These are phyloP conservation scores for Ambrosia trifida DNA, from an alignment of 129 eudicot species.

Conservation along the genomic window DNA sequence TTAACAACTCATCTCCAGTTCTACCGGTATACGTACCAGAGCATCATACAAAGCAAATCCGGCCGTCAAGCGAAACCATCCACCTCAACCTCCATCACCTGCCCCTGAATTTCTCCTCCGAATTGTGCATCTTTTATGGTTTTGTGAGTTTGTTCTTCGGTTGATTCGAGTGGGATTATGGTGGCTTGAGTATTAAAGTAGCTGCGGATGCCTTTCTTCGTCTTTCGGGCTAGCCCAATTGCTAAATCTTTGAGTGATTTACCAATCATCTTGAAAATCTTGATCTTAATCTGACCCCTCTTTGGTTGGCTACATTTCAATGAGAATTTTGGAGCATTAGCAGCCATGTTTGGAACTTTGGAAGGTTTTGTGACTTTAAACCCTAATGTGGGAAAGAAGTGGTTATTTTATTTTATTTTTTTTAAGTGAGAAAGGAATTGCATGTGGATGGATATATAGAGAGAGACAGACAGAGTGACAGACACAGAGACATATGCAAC, in stretches of 20 bases:
- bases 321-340: neutral
- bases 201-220: conserved; percentile 4
- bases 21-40: too few relatives aligned
- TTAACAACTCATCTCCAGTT: neutral
- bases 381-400: too few relatives aligned
- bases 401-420: too few relatives aligned
- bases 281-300: conserved; percentile 35
- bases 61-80: neutral
- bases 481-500: too few relatives aligned
- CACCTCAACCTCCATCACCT: too few relatives aligned
- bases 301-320: neutral
- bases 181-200: neutral
- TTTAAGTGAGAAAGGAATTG: neutral
- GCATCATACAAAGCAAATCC: neutral
- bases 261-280: conserved; percentile 12
- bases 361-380: neutral
- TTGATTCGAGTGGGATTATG: neutral
- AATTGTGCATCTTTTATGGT: conserved; percentile 4
- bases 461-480: too few relatives aligned
- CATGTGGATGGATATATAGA: neutral
- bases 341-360: neutral
- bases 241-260: conserved; percentile 12
- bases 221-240: conserved; percentile 6
- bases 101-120: neutral
- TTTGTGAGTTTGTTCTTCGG: neutral